Conservation (phyloP, 2,329 filamentous ascomycete genomes). For the Fusarium sp. region DNA sequence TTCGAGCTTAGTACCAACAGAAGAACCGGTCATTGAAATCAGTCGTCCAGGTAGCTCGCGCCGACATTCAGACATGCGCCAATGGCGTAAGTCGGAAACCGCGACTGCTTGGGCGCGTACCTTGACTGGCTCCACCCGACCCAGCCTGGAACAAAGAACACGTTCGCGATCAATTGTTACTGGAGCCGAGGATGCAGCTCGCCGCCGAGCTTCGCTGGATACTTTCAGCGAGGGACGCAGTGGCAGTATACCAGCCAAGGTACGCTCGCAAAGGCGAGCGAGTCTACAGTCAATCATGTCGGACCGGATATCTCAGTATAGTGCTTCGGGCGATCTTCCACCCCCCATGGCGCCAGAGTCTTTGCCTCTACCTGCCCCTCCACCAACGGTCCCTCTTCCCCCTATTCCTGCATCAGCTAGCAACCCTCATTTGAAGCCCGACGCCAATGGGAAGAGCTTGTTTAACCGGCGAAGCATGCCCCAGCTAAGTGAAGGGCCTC, state of each 20-base stretch:
- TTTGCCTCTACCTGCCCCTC: slow-evolving; percentile 48
- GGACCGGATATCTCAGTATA: slow-evolving; percentile 44
- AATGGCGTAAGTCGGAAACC: slow-evolving; percentile 49
- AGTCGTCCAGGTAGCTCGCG: slow-evolving; percentile 46
- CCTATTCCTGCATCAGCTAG: slow-evolving; percentile 50
- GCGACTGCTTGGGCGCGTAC: slow-evolving; percentile 24
- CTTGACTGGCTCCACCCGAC: slow-evolving; percentile 26
- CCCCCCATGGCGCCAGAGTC: slow-evolving; percentile 43
- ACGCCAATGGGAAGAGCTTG: slow-evolving; percentile 43
- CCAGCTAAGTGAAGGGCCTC: slow-evolving; percentile 64
- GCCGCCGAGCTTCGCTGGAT: slow-evolving; percentile 54
- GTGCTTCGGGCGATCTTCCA: slow-evolving; percentile 44
- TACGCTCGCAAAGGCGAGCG: slow-evolving; percentile 46
- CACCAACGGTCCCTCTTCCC: slow-evolving; percentile 51
- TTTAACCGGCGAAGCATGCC: slow-evolving; percentile 64
- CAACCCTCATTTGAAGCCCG: slow-evolving; percentile 40
- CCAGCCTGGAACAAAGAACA: slow-evolving; percentile 34
- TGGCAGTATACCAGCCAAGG: slow-evolving; percentile 39
- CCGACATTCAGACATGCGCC: slow-evolving; percentile 51
- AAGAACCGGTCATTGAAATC: slow-evolving; percentile 34
- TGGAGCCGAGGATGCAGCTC: slow-evolving; percentile 32
- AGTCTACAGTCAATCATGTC: slow-evolving; percentile 50
- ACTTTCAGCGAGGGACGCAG: slow-evolving; percentile 44
- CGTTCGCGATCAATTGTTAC: slow-evolving; percentile 41
- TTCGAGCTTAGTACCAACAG: slow-evolving; percentile 40